Conservation (phyloP, 441 rosid genomes). For the Manihot esculenta region DNA sequence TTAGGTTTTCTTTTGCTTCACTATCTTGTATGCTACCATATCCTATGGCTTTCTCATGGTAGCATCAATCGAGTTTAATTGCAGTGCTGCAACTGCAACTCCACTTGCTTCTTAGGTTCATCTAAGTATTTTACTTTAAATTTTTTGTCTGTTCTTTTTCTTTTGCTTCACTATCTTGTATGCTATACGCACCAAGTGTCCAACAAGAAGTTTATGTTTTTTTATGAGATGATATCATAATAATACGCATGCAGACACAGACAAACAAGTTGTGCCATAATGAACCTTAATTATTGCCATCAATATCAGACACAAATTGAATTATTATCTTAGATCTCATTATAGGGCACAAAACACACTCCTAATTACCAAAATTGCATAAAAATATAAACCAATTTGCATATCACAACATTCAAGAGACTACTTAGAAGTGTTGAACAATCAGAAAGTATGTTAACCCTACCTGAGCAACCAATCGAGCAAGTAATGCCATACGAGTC, state of each 20-base stretch:
- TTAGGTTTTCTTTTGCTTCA: neutral
- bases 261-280: neutral
- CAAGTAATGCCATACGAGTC: conserved; percentile 71
- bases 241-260: neutral
- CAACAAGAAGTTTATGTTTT: neutral
- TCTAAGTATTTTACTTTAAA: no score
- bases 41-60: no score
- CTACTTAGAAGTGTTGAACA: conserved; percentile 5
- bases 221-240: neutral
- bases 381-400: conserved; percentile 1
- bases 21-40: neutral
- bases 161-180: neutral
- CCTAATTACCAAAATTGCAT: neutral
- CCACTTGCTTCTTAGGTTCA: no score
- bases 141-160: no score
- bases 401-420: neutral
- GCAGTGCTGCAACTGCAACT: no score
- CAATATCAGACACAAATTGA: neutral
- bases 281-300: neutral
- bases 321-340: neutral
- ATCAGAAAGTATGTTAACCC: conserved; percentile 20
- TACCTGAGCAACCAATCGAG: conserved; percentile 94
- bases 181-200: neutral
- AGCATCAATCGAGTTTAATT: no score
- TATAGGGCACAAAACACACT: neutral